phyloP scores from a whole-genome alignment of 108 stramenopile genomes.

The Skeletonema potamos region DNA sequence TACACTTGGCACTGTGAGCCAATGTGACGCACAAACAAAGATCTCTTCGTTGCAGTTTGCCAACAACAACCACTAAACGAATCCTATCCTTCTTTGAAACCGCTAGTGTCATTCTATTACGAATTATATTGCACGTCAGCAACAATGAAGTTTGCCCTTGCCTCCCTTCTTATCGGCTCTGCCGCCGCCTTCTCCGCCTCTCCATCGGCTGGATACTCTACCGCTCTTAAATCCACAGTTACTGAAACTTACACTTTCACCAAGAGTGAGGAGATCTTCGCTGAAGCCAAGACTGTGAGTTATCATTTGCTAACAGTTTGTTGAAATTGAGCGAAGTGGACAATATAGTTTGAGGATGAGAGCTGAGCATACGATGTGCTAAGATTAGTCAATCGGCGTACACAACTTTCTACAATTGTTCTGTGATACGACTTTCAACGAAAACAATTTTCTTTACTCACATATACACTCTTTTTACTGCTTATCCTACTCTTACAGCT shows the following conservation, averaged over 20 bases:
- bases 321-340: background rate
- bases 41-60: background rate
- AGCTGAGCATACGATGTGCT: background rate
- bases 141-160: slow-evolving; percentile 71
- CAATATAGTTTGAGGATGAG: background rate
- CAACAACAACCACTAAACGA: background rate
- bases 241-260: slow-evolving; percentile 71
- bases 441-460: background rate
- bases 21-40: slow-evolving; percentile 15
- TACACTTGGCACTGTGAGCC: background rate
- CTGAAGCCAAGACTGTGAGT: slow-evolving; percentile 81
- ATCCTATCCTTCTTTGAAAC: background rate
- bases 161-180: slow-evolving; percentile 64
- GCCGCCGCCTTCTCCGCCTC: slow-evolving; percentile 66
- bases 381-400: background rate
- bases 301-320: slow-evolving; percentile 1
- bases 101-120: background rate
- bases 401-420: background rate
- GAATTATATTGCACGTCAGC: background rate
- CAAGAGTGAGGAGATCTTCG: slow-evolving; percentile 89
- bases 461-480: slow-evolving; percentile 1
- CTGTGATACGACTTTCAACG: slow-evolving; percentile 7
- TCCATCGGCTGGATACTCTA: slow-evolving; percentile 12
- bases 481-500: slow-evolving; percentile 74
- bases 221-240: slow-evolving; percentile 29